A percentile compares a stretch with the other conserved stretches of the same genome.
These are phyloP conservation scores for Aegle marmelos DNA, from an alignment of 345 rosid genomes.

Conservation along the genomic window DNA sequence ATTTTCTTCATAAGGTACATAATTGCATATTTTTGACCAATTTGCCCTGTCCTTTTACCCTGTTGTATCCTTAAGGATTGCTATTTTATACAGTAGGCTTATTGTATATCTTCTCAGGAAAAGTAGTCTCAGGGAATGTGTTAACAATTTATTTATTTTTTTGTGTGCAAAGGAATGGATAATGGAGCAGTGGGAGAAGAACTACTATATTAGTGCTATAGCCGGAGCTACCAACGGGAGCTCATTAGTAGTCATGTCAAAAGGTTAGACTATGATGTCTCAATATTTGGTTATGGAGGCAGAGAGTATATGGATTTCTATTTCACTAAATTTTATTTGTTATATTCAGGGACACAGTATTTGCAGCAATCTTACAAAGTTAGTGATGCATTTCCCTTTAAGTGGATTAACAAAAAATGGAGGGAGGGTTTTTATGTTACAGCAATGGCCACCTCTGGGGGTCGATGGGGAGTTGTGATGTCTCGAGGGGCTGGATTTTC, in stretches of 20 bases:
- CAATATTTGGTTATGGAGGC: background rate
- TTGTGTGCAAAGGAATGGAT: constrained; percentile 80
- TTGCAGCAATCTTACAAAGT: constrained; percentile 96
- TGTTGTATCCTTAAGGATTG: background rate
- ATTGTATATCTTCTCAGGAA: too few species aligned
- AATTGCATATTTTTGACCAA: background rate
- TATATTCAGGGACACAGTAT: constrained; percentile 59
- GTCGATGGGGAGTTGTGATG: constrained; percentile 95
- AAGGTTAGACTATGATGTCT: constrained; percentile 44
- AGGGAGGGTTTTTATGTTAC: constrained; percentile 93
- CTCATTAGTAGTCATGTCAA: constrained; percentile 95
- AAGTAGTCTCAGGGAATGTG: background rate
- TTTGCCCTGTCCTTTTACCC: background rate
- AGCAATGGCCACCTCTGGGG: constrained; percentile 90
- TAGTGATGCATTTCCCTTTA: constrained; percentile 86
- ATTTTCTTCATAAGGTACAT: constrained; percentile 62
- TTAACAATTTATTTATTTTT: constrained; percentile 2
- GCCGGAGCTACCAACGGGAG: constrained; percentile 85
- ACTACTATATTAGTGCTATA: constrained; percentile 81
- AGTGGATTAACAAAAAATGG: constrained; percentile 98
- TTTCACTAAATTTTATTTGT: constrained; percentile 9
- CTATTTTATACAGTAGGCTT: background rate
- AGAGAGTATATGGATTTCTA: background rate
- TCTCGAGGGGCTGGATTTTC: constrained; percentile 86
- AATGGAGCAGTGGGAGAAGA: constrained; percentile 98